These are phyloP conservation scores for Lodderomyces orthopsilosis DNA, from an alignment of 1,139 yeast species.

Conservation along the genomic window DNA sequence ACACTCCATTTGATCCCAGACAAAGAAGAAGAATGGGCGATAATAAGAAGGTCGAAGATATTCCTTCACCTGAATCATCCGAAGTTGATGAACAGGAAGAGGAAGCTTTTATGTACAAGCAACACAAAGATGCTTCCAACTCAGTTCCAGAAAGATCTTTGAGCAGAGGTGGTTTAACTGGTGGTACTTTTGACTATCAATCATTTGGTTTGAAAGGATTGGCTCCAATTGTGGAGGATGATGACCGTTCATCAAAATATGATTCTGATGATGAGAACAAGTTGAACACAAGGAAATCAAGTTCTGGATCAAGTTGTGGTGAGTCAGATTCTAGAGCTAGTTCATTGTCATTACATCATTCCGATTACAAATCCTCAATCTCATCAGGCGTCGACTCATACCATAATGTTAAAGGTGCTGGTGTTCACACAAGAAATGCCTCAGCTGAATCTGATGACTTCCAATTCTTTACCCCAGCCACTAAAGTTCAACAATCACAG, in stretches of 20 bases:
- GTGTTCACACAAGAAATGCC: constrained; percentile 8
- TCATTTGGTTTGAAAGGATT: constrained; percentile 37
- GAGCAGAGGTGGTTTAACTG: constrained; percentile 13
- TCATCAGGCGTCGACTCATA: constrained; percentile 18
- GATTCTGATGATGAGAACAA: constrained; percentile 32
- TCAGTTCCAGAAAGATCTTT: constrained; percentile 14
- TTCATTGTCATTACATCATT: constrained; percentile 41
- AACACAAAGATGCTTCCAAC: constrained; percentile 3
- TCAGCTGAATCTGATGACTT: constrained; percentile 12
- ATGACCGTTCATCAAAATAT: constrained; percentile 35
- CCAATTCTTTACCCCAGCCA: constrained; percentile 8
- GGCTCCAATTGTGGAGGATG: constrained; percentile 42
- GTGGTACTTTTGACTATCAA: constrained; percentile 24
- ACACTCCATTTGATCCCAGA: constrained; percentile 12
- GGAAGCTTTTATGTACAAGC: constrained; percentile 9
- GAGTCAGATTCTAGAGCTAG: constrained; percentile 28
- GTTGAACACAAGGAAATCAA: constrained; percentile 15
- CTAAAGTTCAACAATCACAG: constrained; percentile 3
- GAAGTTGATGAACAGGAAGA: constrained; percentile 16
- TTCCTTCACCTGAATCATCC: constrained; percentile 14
- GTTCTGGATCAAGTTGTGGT: constrained; percentile 4
- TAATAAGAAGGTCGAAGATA: constrained; percentile 1
- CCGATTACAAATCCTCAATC: constrained; percentile 32
- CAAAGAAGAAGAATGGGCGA: constrained; percentile 6
- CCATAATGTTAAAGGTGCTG: constrained; percentile 6